phyloP scores from a whole-genome alignment of 768 basidiomycete genomes.

The Serpula lacrymans region DNA sequence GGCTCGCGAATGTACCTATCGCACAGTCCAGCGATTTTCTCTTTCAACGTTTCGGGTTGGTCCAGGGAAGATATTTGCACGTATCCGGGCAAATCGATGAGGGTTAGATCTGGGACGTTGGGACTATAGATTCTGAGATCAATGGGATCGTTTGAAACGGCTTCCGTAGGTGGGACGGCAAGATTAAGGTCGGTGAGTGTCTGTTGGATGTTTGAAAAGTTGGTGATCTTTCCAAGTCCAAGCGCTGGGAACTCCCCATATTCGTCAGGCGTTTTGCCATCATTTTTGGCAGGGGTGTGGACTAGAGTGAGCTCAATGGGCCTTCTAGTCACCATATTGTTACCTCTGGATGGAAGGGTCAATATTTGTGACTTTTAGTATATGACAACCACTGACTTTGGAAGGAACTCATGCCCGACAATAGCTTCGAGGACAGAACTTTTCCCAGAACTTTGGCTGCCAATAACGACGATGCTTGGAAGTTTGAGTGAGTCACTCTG shows the following conservation, averaged over 20 bases:
- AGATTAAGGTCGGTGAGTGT: conserved; percentile 94
- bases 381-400: conserved; percentile 79
- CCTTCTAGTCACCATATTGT: conserved; percentile 98
- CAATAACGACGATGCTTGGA: conserved; percentile 97
- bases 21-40: conserved; percentile 86
- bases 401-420: conserved; percentile 96
- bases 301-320: conserved; percentile 98
- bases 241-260: conserved; percentile 95
- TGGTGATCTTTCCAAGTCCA: conserved; percentile 83
- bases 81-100: conserved; percentile 97
- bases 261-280: conserved; percentile 59
- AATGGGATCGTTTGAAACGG: conserved; percentile 92
- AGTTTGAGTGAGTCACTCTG: conserved; percentile 92
- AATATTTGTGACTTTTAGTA: background rate
- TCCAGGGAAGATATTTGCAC: conserved; percentile 93
- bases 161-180: conserved; percentile 84
- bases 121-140: conserved; percentile 96
- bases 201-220: conserved; percentile 90
- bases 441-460: conserved; percentile 98
- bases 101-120: conserved; percentile 92
- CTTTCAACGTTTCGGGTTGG: conserved; percentile 91
- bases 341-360: conserved; percentile 58
- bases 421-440: conserved; percentile 96
- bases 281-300: conserved; percentile 65
- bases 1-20: conserved; percentile 99